A percentile compares a stretch with the other conserved stretches of the same genome.
Conservation (phyloP, 257 asterid genomes). For the Thymus quinquecostatus region DNA sequence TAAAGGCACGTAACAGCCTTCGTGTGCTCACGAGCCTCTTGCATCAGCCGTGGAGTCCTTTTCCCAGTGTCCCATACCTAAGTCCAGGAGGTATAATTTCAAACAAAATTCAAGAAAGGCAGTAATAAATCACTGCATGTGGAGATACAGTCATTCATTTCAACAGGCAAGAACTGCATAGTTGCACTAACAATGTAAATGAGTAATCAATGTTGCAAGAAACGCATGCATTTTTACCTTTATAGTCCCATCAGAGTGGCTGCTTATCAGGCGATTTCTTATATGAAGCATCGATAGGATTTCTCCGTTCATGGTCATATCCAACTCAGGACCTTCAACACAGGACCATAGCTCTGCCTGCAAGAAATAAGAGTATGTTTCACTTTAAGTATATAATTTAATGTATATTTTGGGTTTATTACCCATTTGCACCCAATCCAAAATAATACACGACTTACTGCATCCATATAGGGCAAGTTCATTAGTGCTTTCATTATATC, state of each 20-base stretch:
- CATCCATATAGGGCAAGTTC: constrained; percentile 67
- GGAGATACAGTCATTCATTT: not conserved
- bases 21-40: constrained; percentile 77
- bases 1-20: constrained; percentile 74
- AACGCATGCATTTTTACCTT: constrained; percentile 46
- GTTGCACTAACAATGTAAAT: not conserved
- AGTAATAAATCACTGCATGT: not conserved
- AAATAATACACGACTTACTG: constrained; percentile 49
- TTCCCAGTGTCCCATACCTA: constrained; percentile 81
- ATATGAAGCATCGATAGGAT: constrained; percentile 61
- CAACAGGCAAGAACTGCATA: not conserved
- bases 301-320: constrained; percentile 72
- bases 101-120: not conserved
- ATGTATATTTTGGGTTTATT: no score
- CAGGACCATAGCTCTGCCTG: constrained; percentile 86
- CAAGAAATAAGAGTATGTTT: constrained; percentile 20
- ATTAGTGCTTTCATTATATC: constrained; percentile 71
- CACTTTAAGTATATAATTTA: not conserved
- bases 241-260: constrained; percentile 85
- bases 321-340: constrained; percentile 69
- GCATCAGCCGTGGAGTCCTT: constrained; percentile 58
- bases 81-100: not conserved
- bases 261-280: constrained; percentile 57
- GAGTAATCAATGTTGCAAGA: not conserved
- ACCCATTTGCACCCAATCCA: no score